Evolutionary conservation across 2,329 filamentous ascomycete genomes (phyloP), one percentile per base, ranked within the genome.

Genomic region (Fusarium humuli): DNA sequence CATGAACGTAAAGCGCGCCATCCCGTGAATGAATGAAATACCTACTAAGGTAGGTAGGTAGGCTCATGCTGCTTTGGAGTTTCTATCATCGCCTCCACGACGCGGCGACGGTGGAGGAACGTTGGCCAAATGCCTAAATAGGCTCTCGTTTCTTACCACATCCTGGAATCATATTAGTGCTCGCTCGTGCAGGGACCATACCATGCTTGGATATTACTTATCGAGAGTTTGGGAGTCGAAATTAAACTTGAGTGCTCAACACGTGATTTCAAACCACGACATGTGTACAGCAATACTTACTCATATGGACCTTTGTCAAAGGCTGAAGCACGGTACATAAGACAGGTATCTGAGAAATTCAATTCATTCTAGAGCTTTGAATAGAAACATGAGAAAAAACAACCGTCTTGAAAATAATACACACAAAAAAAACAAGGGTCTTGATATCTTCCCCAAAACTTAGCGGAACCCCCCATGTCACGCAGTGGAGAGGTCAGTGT

Each of bases 401-500:
- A 40, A 34, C 25, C 7, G 18, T 12, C 18, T 23, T 25, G 18
- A 42, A 27, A 52, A 44, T 18, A 44, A 55, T 47, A 25, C 41
- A 46, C 25, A 34, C 29, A 69, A 27, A 69, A 32, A 69, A 74
- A 74, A 73, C 59, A 66, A 73, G 72, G 70, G 64, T 73, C 66
- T 56, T 60, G 61, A 69, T 44, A 52, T 46, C 61, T 69, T 72
- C 63, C 63, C 71, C 71, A 74, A 60, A 66, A 62, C 57, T 48
- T 56, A 57, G 55, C 68, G 60, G 67, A 57, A 44, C 57, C 61
- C 53, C 71, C 71, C 61, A 63, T 71, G 69, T 70, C 63, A 44
- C n/a, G 49, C 30, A 60, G 73, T 75, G 71, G 71, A 65, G 73
- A 72, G 57, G 46, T 58, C 50, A 56, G 54, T 69, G 71, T 74